These are phyloP conservation scores for Pulicaria dysenterica DNA, from an alignment of 129 eudicot genomes.

Conservation along the genomic window DNA sequence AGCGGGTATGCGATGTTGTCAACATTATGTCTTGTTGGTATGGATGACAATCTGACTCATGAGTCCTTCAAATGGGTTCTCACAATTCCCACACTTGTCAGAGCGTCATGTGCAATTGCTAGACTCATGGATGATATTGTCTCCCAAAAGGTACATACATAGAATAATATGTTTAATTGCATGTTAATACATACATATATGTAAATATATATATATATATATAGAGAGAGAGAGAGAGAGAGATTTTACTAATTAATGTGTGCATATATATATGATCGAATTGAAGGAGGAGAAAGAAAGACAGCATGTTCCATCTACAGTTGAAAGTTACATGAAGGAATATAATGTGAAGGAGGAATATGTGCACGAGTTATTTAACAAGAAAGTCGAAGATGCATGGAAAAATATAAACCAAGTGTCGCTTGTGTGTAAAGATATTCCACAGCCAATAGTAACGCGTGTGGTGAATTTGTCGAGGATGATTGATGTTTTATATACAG, in stretches of 20 bases:
- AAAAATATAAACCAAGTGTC: slow-evolving; percentile 34
- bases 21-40: slow-evolving; percentile 15
- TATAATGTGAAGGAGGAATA: slow-evolving; percentile 28
- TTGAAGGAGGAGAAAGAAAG: slow-evolving; percentile 36
- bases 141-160: slow-evolving; percentile 31
- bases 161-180: too few relatives aligned
- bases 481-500: slow-evolving; percentile 26
- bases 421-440: slow-evolving; percentile 13
- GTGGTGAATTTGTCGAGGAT: slow-evolving; percentile 36
- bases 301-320: slow-evolving; percentile 33
- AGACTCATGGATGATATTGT: slow-evolving; percentile 42
- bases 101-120: slow-evolving; percentile 2
- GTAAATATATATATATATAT: too few relatives aligned
- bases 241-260: too few relatives aligned
- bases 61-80: slow-evolving; percentile 33
- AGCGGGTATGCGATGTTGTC: not conserved
- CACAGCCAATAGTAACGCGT: slow-evolving; percentile 12
- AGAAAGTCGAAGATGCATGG: slow-evolving; percentile 43
- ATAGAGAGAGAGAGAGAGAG: too few relatives aligned
- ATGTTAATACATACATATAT: too few relatives aligned
- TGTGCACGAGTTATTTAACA: slow-evolving; percentile 17
- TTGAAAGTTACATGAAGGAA: slow-evolving; percentile 48
- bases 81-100: slow-evolving; percentile 6
- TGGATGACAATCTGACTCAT: slow-evolving; percentile 19
- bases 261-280: not conserved